Evolutionary conservation across 2,329 filamentous ascomycete genomes (phyloP), one percentile per base, ranked within the genome.

Genomic region (Phialocephala subalpina): DNA sequence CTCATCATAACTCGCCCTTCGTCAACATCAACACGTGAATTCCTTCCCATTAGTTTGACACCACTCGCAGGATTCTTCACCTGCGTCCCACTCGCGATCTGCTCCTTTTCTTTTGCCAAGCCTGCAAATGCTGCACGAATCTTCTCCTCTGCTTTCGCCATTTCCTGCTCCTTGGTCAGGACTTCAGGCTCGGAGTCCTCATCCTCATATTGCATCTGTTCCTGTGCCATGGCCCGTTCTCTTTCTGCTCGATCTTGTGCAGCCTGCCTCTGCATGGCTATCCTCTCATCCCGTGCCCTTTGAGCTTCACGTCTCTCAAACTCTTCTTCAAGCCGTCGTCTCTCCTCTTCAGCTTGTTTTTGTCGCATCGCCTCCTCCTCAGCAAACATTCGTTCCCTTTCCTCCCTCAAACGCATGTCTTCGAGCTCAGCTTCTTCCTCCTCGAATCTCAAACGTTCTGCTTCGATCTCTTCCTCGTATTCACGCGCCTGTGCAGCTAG

Each of bases 141-240:
- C 33, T 68, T 70, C 42, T 63, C 64, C 25, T 70, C 68, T 1
- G 68, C 68, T 42, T 63, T 68, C 4, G 27, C 40, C 52, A 70
- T 66, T 42, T 70, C 62, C n/a, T 68, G 49, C 35, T 70, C 66
- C 27, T 65, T 67, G 1, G 63, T 67, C 16, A 68, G 22, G 0
- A 63, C 25, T 33, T 33, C 49, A 4, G 22, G 25, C 22, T 53
- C 49, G 25, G 22, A 27, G 14, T 35, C 56, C 27, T 49, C 58
- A 6, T 60, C 18, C 14, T 61, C 49, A 18, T 36, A 25, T 47
- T 53, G 22, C 16, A 53, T 57, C 16, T 62, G 57, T 22, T 67
- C 42, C 27, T 53, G 49, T 33, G 22, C 25, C 18, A 12, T 1
- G 25, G 27, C 7, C 2, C 60, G 40, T 42, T 55, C 35, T 35